Base-by-base conservation (phyloP, 2,329 filamentous ascomycete genomes). In the Didymella lethalis region DNA sequence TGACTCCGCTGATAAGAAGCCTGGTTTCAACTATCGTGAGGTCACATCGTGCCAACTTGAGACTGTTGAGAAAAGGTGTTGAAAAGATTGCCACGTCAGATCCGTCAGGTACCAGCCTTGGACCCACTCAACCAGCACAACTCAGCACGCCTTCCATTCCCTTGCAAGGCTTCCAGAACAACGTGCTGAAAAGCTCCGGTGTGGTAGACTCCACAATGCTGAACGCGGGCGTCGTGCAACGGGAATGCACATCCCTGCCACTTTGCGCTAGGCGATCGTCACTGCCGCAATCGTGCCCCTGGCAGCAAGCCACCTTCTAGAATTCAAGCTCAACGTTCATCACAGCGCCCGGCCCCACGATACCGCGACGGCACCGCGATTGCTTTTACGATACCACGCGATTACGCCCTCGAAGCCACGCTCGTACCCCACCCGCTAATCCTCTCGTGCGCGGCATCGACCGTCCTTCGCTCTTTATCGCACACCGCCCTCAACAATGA, bases 291-390 rank as follows among this genome's bases (percentile, higher is more conserved):
- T 69, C 61, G 60, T 61, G 64, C 68, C 66, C 67, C 66, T 68
- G 69, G 65, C 68, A 64, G 63, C 72, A 67, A 69, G 56, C 56
- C 56, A 59, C 50, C 68, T 63, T 62, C 56, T 63, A 61, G 61
- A 65, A 60, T 64, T 49, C 59, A 48, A 63, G 61, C 47, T 63
- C 57, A 52, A 57, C 44, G 58, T 46, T 28, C 48, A 48, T 49
- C 20, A 51, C 40, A 32, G 23, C 23, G 28, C 47, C 34, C 38
- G 32, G 32, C 36, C 28, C 31, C 18, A 38, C 49, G 23, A 53
- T 36, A 36, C 16, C 16, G 32, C 28, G 32, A 43, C 45, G 12
- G 12, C 40, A 25, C 23, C 10, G 23, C 40, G 3, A 25, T 20
- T 43, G 28, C 32, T 20, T 47, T 16, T 28, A 54, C 59, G 48